Percentiles rank a stretch among this genome's conserved stretches.
These are phyloP conservation scores for Penicillium frequentans DNA, from an alignment of 2,329 filamentous ascomycete genomes.

Conservation along the genomic window DNA sequence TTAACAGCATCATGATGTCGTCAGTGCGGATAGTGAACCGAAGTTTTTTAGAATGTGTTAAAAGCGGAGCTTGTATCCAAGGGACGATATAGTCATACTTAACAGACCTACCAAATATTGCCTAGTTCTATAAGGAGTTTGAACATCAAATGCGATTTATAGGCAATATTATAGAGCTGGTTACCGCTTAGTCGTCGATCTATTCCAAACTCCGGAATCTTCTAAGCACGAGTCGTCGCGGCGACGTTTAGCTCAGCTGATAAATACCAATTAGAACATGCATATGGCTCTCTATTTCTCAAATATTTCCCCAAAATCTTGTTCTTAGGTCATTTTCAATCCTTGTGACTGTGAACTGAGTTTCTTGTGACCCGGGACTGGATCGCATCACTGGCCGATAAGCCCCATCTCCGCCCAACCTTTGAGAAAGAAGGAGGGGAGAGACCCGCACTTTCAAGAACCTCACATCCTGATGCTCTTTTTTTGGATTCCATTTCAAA, in stretches of 20 bases:
- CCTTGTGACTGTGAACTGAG: conserved; percentile 1
- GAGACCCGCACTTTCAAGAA: neutral
- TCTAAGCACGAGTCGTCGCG: neutral
- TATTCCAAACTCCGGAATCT: too few species aligned
- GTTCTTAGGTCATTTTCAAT: neutral
- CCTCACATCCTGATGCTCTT: neutral
- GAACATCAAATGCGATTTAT: neutral
- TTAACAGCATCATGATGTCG: conserved; percentile 21
- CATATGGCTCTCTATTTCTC: neutral
- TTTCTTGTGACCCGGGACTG: conserved; percentile 3
- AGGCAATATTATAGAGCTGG: too few species aligned
- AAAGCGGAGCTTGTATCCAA: neutral
- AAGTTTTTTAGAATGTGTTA: neutral
- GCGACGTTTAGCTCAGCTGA: neutral
- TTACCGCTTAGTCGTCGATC: too few species aligned
- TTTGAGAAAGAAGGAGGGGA: neutral
- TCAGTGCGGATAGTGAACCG: conserved; percentile 13
- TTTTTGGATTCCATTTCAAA: neutral
- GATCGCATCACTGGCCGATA: conserved; percentile 2
- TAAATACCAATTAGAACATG: neutral
- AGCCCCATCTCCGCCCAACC: conserved; percentile 3
- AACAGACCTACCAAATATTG: neutral
- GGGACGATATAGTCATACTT: neutral
- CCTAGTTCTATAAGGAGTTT: neutral
- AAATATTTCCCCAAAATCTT: neutral